A percentile compares a stretch with the other conserved stretches of the same genome.
Evolutionary conservation across 257 asterid species (phyloP).

Genomic region (Lycium barbarum): DNA sequence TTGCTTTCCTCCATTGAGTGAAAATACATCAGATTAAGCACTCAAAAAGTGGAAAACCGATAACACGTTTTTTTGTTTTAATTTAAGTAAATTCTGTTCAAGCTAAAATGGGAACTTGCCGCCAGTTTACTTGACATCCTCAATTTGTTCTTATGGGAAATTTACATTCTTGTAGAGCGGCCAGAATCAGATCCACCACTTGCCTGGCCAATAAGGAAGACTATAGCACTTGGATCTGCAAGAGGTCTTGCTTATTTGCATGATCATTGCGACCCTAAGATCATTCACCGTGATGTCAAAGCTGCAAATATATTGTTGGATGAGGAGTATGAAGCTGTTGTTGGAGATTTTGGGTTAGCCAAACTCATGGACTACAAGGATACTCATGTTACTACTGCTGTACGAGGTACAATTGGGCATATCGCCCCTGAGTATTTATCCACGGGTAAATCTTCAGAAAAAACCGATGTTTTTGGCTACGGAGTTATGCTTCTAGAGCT

Average conservation of each 20-base stretch:
- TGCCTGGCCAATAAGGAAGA: slow-evolving; percentile 78
- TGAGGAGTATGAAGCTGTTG: slow-evolving; percentile 94
- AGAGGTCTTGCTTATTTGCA: slow-evolving; percentile 94
- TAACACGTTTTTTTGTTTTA: background rate
- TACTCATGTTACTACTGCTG: slow-evolving; percentile 92
- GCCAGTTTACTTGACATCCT: background rate
- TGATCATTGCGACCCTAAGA: slow-evolving; percentile 89
- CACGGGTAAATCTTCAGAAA: slow-evolving; percentile 86
- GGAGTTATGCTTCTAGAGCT: slow-evolving; percentile 99
- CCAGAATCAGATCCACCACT: slow-evolving; percentile 72
- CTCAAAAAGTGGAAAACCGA: background rate
- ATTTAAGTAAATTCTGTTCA: background rate
- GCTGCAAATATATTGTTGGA: slow-evolving; percentile 88
- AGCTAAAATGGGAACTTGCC: slow-evolving; percentile 15
- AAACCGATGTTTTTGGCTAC: slow-evolving; percentile 90
- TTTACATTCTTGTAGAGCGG: slow-evolving; percentile 56
- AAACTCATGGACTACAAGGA: slow-evolving; percentile 97
- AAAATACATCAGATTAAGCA: slow-evolving; percentile 19
- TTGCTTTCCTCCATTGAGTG: slow-evolving; percentile 2
- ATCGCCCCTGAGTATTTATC: slow-evolving; percentile 88
- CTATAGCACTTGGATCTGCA: slow-evolving; percentile 85
- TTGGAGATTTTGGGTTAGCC: slow-evolving; percentile 94
- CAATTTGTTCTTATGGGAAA: background rate
- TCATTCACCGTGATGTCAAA: slow-evolving; percentile 91
- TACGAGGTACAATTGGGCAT: slow-evolving; percentile 88